Evolutionary conservation across 129 eudicot genomes (phyloP), one percentile per base, ranked within the genome.

Genomic region (Flaveria linearis): DNA sequence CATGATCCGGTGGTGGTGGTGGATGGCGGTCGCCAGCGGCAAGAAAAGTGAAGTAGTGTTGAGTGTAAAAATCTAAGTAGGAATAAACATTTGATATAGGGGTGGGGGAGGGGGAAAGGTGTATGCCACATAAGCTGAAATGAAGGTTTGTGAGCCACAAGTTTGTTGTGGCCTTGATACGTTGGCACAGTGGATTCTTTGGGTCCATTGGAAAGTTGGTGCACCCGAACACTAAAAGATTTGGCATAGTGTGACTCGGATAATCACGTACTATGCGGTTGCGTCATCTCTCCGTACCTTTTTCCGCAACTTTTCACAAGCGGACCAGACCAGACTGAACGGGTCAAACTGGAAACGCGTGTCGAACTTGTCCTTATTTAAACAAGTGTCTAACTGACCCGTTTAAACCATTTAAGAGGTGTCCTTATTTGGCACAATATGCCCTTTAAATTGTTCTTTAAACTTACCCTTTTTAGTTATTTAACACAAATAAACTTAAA

Each of bases 81-180:
- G 69, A 73, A 74, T 64, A 51, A 57, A 18, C 45, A 7, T 80
- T 13, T 25, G 75, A 80, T 55, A 57, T 66, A 70, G 79, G 63
- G 65, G 39, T 5, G 30, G 9, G 12, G 42, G 11, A 17, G 26
- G 36, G 70, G 57, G 75, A 56, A 80, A 77, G 69, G 75, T 74
- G 80, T 70, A 74, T 74, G 80, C 84, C 84, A 80, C 84, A 43
- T 80, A 58, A 68, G 76, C 80, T 6, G 23, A 9, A 39, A 72
- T 66, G 84, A 57, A 57, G 61, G 6, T 26, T 66, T 80, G 51
- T 80, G 80, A 80, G 84, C 84, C 97, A 91, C 97, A 91, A 84
- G 77, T 84, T 71, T 68, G 72, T 80, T 78, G 85, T 84, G 87
- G 88, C 77, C 94, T 76, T 79, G 74, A 76, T 76, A 77, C 78